These are phyloP conservation scores for Bolboschoenus planiculmis DNA, from an alignment of 176 grass and related monocot genomes.

Conservation along the genomic window DNA sequence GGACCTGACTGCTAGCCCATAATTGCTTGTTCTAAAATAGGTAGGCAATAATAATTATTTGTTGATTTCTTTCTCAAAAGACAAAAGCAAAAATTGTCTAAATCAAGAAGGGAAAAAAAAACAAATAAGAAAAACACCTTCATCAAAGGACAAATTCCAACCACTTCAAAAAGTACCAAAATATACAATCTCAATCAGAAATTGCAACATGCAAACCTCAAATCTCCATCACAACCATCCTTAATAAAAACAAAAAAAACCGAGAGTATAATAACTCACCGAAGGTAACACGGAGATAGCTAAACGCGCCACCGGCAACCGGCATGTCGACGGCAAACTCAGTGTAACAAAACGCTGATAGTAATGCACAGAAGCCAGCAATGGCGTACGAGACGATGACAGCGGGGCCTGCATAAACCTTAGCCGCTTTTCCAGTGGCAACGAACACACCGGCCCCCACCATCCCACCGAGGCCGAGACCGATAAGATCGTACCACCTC, in stretches of 20 bases:
- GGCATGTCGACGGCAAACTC: conserved; percentile 96
- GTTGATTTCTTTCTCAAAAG: not conserved
- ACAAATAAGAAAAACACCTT: not conserved
- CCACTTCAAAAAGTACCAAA: not conserved
- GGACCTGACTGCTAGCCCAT: not conserved
- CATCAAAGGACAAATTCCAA: not conserved
- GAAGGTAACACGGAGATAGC: conserved; percentile 66
- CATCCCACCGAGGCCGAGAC: conserved; percentile 53
- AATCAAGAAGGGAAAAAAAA: not conserved
- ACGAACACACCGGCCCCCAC: conserved; percentile 46
- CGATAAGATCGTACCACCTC: conserved; percentile 81
- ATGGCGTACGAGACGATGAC: conserved; percentile 71
- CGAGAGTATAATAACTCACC: conserved; percentile 30
- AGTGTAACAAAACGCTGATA: conserved; percentile 97
- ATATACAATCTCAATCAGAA: not conserved
- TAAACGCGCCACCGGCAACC: conserved; percentile 67
- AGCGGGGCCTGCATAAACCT: conserved; percentile 29
- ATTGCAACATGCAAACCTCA: not conserved
- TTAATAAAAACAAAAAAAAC: not conserved
- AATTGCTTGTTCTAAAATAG: not conserved
- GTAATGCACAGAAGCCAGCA: conserved; percentile 76
- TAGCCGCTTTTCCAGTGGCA: conserved; percentile 28
- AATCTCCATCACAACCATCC: not conserved
- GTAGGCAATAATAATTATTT: not conserved
- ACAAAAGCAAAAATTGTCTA: not conserved